phyloP scores from a whole-genome alignment of 1,284 basidiomycete genomes.

The Pseudozyma pruni region DNA sequence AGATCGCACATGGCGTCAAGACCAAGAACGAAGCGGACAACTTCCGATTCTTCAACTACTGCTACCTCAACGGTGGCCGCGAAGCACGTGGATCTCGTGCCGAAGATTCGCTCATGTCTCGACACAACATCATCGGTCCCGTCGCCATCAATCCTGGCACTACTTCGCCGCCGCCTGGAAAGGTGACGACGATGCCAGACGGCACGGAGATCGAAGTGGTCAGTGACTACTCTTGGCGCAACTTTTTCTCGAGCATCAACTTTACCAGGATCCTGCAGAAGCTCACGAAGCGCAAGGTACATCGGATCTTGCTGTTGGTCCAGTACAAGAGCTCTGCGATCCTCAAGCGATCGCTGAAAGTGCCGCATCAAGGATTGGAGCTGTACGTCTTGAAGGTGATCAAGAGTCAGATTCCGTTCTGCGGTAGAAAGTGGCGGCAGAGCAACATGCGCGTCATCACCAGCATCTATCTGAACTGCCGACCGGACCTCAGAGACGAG shows the following conservation, averaged over 20 bases:
- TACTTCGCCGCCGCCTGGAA: slow-evolving; percentile 41
- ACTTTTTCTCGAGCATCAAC: slow-evolving; percentile 98
- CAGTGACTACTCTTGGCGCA: slow-evolving; percentile 95
- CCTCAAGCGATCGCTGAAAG: slow-evolving; percentile 90
- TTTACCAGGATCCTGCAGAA: slow-evolving; percentile 99
- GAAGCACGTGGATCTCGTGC: slow-evolving; percentile 59
- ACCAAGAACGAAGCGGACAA: slow-evolving; percentile 86
- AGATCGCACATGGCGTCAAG: slow-evolving; percentile 82
- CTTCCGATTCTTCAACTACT: slow-evolving; percentile 92
- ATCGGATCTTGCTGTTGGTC: slow-evolving; percentile 93
- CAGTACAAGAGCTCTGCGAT: slow-evolving; percentile 93
- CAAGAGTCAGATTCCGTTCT: slow-evolving; percentile 98
- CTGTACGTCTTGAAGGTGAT: slow-evolving; percentile 96
- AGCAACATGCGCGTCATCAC: slow-evolving; percentile 99
- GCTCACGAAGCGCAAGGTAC: slow-evolving; percentile 90
- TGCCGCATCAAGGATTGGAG: slow-evolving; percentile 92
- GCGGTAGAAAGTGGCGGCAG: slow-evolving; percentile 97
- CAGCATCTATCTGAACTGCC: slow-evolving; percentile 94
- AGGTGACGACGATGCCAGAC: slow-evolving; percentile 35
- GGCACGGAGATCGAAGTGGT: slow-evolving; percentile 77
- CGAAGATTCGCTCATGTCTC: slow-evolving; percentile 66
- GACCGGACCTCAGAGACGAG: slow-evolving; percentile 95
- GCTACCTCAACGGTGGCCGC: slow-evolving; percentile 74
- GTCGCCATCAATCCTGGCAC: slow-evolving; percentile 44
- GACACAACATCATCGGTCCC: slow-evolving; percentile 50